Evolutionary conservation across 768 basidiomycete species (phyloP).

Genomic region (Pleurotus tuoliensis): DNA sequence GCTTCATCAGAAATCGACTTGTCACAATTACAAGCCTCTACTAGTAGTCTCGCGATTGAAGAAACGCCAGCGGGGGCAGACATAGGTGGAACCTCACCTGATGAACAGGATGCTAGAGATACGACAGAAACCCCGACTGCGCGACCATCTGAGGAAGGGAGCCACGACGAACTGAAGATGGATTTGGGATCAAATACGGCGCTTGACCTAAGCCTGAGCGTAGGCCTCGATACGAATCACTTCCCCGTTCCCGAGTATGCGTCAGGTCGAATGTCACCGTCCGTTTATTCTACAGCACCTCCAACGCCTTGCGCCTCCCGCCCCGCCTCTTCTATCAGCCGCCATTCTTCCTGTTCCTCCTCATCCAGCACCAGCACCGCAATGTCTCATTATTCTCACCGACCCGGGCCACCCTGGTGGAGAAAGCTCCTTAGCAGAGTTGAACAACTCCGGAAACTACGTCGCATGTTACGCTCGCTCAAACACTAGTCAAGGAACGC

Average conservation of each 20-base stretch:
- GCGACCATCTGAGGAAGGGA: slow-evolving; percentile 32
- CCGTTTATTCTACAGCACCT: slow-evolving; percentile 33
- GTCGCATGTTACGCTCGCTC: not conserved
- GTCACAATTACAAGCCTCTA: not conserved
- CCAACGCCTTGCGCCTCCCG: slow-evolving; percentile 24
- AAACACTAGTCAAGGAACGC: not conserved
- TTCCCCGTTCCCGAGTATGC: slow-evolving; percentile 32
- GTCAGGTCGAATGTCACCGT: slow-evolving; percentile 33
- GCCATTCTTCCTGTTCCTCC: not conserved
- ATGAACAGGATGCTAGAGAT: not conserved
- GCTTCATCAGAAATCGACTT: not conserved
- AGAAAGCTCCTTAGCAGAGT: slow-evolving; percentile 2
- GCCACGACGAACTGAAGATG: slow-evolving; percentile 30
- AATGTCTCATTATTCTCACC: not conserved
- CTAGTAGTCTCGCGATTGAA: not conserved
- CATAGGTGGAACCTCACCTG: not conserved
- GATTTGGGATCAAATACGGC: slow-evolving; percentile 35
- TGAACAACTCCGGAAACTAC: slow-evolving; percentile 1
- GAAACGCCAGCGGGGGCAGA: not conserved
- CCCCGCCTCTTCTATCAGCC: slow-evolving; percentile 17
- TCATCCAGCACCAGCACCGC: not conserved
- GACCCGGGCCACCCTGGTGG: not conserved
- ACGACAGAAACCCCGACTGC: slow-evolving; percentile 22
- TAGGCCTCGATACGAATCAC: slow-evolving; percentile 34
- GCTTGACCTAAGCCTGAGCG: slow-evolving; percentile 35